Evolutionary conservation across 106 monocot species (phyloP).

Genomic region (Xerophyta viscosa): DNA sequence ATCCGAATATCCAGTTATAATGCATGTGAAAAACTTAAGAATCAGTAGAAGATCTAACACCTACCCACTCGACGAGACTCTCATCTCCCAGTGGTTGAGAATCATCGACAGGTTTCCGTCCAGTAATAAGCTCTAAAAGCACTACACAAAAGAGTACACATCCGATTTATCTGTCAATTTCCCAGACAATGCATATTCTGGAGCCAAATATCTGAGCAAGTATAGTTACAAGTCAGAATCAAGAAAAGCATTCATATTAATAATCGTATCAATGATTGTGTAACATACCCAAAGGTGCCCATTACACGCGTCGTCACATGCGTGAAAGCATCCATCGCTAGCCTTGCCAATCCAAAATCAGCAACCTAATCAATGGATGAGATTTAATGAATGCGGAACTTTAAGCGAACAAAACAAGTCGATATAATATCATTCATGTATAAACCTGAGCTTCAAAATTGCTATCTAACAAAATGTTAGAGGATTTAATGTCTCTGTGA

Average conservation of each 20-base stretch:
- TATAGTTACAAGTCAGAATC: conserved; percentile 1
- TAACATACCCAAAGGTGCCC: conserved; percentile 75
- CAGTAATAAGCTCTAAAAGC: conserved; percentile 71
- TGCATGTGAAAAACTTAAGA: neutral
- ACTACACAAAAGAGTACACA: conserved; percentile 73
- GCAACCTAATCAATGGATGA: no score
- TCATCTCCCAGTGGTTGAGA: conserved; percentile 69
- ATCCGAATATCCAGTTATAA: neutral
- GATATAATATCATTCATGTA: no score
- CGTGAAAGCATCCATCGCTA: conserved; percentile 60
- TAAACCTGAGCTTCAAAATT: conserved; percentile 87
- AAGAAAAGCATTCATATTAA: neutral
- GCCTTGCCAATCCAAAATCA: conserved; percentile 76
- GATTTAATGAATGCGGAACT: no score
- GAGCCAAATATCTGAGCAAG: conserved; percentile 54
- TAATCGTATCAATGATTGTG: neutral
- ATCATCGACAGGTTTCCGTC: conserved; percentile 62
- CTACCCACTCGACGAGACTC: conserved; percentile 83
- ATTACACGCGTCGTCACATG: conserved; percentile 80
- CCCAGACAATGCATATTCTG: conserved; percentile 72
- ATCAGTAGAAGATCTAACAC: neutral
- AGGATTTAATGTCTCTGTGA: conserved; percentile 93
- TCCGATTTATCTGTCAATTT: conserved; percentile 74
- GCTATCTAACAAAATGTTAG: conserved; percentile 79
- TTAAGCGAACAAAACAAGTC: no score